A percentile compares a stretch with the other conserved stretches of the same genome.
phyloP scores from a whole-genome alignment of 306 rosid species.

The Gastrolobium villosum region DNA sequence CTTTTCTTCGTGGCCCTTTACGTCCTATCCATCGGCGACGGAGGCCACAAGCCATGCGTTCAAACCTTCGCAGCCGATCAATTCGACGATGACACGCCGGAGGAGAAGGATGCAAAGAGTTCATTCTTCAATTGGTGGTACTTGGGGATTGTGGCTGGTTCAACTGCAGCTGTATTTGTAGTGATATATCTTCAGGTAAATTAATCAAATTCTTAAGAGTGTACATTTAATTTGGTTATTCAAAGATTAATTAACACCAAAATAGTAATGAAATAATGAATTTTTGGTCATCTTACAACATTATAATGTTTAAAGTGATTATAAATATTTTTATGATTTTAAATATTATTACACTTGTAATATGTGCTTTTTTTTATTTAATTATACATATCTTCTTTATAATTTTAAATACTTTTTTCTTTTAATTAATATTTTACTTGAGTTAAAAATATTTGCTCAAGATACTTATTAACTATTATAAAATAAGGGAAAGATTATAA shows the following conservation, averaged over 20 bases:
- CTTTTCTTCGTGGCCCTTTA: constrained; percentile 66
- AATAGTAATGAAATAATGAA: neutral
- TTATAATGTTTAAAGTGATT: too few relatives aligned
- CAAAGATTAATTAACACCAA: neutral
- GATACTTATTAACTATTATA: too few relatives aligned
- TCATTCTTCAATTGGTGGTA: constrained; percentile 89
- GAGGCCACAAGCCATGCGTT: constrained; percentile 83
- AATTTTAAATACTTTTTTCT: too few relatives aligned
- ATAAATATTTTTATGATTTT: too few relatives aligned
- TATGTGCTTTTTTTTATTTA: too few relatives aligned
- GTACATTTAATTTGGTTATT: neutral
- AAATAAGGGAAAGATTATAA: too few relatives aligned
- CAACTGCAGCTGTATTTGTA: constrained; percentile 55
- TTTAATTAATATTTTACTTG: too few relatives aligned
- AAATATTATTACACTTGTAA: too few relatives aligned
- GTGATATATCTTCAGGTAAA: constrained; percentile 75
- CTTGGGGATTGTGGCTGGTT: constrained; percentile 67
- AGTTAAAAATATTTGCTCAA: too few relatives aligned
- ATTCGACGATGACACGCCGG: constrained; percentile 68
- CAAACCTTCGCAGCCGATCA: constrained; percentile 93
- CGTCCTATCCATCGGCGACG: constrained; percentile 70
- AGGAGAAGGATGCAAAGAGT: constrained; percentile 65
- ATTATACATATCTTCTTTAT: too few relatives aligned
- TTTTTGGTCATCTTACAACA: too few relatives aligned
- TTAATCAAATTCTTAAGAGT: neutral